These are phyloP conservation scores for Prinsepia uniflora DNA, from an alignment of 306 rosid species.

Conservation along the genomic window DNA sequence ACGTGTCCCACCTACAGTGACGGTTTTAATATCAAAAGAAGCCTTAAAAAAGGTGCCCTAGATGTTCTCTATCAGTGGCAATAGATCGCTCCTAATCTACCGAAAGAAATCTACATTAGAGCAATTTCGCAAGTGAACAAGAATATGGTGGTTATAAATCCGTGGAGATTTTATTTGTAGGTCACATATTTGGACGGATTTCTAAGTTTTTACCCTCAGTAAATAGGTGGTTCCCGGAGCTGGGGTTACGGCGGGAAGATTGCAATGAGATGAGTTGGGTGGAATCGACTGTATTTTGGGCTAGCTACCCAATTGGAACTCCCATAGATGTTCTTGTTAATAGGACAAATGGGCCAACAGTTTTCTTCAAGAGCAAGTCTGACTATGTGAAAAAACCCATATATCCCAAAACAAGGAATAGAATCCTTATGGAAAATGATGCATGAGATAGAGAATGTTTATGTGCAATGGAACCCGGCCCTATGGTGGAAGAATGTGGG, in stretches of 20 bases:
- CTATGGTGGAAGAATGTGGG: conserved; percentile 32
- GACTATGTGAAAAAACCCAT: conserved; percentile 25
- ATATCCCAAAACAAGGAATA: conserved; percentile 18
- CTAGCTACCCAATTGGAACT: background rate
- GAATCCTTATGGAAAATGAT: conserved; percentile 12
- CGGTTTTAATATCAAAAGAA: background rate
- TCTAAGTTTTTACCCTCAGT: background rate
- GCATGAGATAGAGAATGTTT: background rate
- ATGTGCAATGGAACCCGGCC: conserved; percentile 1
- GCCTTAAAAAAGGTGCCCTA: conserved; percentile 11
- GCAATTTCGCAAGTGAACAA: background rate
- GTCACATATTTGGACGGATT: conserved; percentile 3
- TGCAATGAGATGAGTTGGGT: conserved; percentile 23
- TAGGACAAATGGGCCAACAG: background rate
- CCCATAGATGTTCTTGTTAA: background rate
- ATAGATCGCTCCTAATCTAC: conserved; percentile 20
- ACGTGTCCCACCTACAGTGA: conserved; percentile 35
- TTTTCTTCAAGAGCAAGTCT: conserved; percentile 9
- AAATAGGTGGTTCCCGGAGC: background rate
- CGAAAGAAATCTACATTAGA: conserved; percentile 18
- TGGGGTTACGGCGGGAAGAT: conserved; percentile 1
- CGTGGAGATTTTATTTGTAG: conserved; percentile 4
- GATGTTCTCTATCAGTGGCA: conserved; percentile 21
- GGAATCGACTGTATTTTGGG: conserved; percentile 16
- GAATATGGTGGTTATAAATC: background rate